These are phyloP conservation scores for Hyaloperonospora arabidopsidis DNA, from an alignment of 352 stramenopile genomes.

Conservation along the genomic window DNA sequence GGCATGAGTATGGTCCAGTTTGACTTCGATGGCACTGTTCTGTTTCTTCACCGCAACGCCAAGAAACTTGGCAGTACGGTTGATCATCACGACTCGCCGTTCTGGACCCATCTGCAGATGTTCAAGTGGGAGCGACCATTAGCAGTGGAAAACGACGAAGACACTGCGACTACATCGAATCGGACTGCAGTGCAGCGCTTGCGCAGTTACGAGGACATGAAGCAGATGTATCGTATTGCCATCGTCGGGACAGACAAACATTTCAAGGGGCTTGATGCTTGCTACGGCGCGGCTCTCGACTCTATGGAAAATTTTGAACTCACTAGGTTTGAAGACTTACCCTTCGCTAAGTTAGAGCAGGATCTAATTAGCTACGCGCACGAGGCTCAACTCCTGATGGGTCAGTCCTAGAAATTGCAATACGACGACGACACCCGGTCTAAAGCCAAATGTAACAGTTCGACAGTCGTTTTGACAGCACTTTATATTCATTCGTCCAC, in stretches of 20 bases:
- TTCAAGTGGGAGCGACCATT: slow-evolving; percentile 29
- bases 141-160: slow-evolving; percentile 1
- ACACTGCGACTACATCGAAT: slow-evolving; percentile 12
- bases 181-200: slow-evolving; percentile 24
- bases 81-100: slow-evolving; percentile 1
- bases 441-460: slow-evolving; percentile 1
- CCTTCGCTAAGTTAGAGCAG: slow-evolving; percentile 39
- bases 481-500: slow-evolving; percentile 2
- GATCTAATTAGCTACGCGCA: slow-evolving; percentile 46
- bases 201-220: slow-evolving; percentile 21
- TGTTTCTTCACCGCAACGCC: slow-evolving; percentile 72
- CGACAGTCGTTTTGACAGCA: background rate
- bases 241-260: too few species aligned
- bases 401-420: slow-evolving; percentile 2
- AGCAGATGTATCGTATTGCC: slow-evolving; percentile 35
- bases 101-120: slow-evolving; percentile 36
- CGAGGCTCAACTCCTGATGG: slow-evolving; percentile 19
- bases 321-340: slow-evolving; percentile 31
- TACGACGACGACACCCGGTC: slow-evolving; percentile 5
- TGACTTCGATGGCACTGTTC: slow-evolving; percentile 36
- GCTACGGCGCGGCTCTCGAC: slow-evolving; percentile 21
- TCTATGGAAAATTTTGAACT: slow-evolving; percentile 36
- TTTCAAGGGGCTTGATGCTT: too few species aligned
- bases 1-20: slow-evolving; percentile 75
- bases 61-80: slow-evolving; percentile 38